phyloP scores from a whole-genome alignment of 345 rosid species.

The Rhodomyrtus tomentosa region DNA sequence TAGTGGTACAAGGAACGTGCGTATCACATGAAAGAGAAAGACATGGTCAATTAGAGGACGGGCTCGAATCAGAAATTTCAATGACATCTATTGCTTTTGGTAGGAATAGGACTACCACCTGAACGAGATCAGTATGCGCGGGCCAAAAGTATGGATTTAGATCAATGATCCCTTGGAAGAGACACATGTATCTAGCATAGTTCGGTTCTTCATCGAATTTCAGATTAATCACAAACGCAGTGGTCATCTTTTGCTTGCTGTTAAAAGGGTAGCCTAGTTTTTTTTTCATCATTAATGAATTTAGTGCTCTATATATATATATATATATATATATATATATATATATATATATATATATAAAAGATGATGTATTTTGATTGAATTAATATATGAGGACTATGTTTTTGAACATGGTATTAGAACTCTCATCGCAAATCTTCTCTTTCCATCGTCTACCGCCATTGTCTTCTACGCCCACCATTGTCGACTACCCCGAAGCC shows the following conservation, averaged over 20 bases:
- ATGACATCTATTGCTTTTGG: not conserved
- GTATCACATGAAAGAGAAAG: not conserved
- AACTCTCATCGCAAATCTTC: too few species aligned
- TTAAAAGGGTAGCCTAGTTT: too few species aligned
- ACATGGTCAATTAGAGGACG: not conserved
- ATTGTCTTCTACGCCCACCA: too few species aligned
- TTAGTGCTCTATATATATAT: too few species aligned
- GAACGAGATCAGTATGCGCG: not conserved
- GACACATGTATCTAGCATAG: not conserved
- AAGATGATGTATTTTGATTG: too few species aligned
- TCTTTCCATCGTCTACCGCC: too few species aligned
- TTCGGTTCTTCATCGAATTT: not conserved
- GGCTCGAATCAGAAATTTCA: not conserved
- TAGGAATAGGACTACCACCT: not conserved
- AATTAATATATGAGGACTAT: too few species aligned
- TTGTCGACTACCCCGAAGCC: too few species aligned
- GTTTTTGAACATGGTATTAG: too few species aligned
- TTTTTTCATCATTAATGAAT: too few species aligned
- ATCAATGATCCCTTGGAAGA: not conserved
- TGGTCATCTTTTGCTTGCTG: constrained; percentile 3
- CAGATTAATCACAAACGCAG: not conserved
- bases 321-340: too few species aligned
- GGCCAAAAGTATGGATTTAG: not conserved
- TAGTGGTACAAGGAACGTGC: not conserved
- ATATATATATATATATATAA: too few species aligned